Percentiles rank a stretch among this genome's conserved stretches.
These are phyloP conservation scores for Rhodotorula kratochvilovae DNA, from an alignment of 768 basidiomycete species.

Conservation along the genomic window DNA sequence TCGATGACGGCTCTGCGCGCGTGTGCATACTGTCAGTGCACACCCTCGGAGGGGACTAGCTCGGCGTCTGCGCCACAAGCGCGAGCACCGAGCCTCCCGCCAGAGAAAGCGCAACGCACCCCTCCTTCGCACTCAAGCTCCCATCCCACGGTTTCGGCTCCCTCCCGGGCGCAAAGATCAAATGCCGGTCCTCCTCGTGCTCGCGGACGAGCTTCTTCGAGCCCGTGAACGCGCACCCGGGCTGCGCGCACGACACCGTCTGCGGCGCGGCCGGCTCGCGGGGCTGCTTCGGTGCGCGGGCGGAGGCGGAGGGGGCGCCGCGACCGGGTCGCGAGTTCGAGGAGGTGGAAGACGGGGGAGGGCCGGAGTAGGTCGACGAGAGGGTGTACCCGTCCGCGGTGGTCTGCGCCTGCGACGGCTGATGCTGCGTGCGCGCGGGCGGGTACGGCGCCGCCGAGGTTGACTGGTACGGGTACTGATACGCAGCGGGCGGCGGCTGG, in stretches of 20 bases:
- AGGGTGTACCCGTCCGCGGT: conserved; percentile 20
- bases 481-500: background rate
- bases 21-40: too few species aligned
- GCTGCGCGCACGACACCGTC: conserved; percentile 42
- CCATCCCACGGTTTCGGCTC: conserved; percentile 42
- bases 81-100: too few species aligned
- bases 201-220: conserved; percentile 44
- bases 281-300: too few species aligned
- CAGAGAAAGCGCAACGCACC: conserved; percentile 40
- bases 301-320: background rate
- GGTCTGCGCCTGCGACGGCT: background rate
- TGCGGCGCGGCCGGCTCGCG: background rate
- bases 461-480: background rate
- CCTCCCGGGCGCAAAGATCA: conserved; percentile 46
- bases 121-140: conserved; percentile 41
- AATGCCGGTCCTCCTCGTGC: conserved; percentile 49
- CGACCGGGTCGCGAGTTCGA: background rate
- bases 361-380: conserved; percentile 16
- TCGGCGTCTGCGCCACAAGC: too few species aligned
- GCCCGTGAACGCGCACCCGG: conserved; percentile 47
- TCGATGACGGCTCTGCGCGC: conserved; percentile 44
- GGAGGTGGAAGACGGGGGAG: background rate
- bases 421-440: conserved; percentile 1
- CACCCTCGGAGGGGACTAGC: too few species aligned
- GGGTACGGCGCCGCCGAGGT: background rate